Evolutionary conservation across 2,329 filamentous ascomycete genomes (phyloP).

Genomic region (Xylariaceae sp.): DNA sequence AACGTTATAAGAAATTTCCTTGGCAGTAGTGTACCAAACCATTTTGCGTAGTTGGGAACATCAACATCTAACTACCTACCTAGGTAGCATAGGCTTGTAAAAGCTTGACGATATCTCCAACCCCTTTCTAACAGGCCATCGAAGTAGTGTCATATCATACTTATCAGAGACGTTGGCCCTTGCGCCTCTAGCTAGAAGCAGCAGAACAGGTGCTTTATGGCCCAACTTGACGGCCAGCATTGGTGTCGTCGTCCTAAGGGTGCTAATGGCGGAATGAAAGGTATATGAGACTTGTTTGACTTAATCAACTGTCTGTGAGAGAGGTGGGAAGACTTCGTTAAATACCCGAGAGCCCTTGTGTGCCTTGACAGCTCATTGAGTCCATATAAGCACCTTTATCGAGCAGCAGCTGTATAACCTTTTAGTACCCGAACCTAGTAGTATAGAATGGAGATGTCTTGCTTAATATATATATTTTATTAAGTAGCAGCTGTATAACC

Average conservation of each 20-base stretch:
- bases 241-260: not conserved
- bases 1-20: no score
- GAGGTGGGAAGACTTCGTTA: no score
- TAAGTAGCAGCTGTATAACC: no score
- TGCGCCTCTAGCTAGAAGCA: not conserved
- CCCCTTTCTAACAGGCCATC: not conserved
- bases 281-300: no score
- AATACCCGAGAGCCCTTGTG: no score
- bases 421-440: no score
- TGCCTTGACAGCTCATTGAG: no score
- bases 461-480: no score
- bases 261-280: no score
- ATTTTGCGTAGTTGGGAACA: not conserved
- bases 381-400: conserved; percentile 23
- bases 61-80: not conserved
- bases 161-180: not conserved
- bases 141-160: not conserved
- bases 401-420: not conserved
- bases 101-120: not conserved
- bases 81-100: not conserved
- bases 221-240: not conserved
- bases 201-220: not conserved
- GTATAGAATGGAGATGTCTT: no score
- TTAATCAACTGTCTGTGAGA: no score
- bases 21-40: no score